These are phyloP conservation scores for Piloderma croceum DNA, from an alignment of 768 basidiomycete genomes.

Conservation along the genomic window DNA sequence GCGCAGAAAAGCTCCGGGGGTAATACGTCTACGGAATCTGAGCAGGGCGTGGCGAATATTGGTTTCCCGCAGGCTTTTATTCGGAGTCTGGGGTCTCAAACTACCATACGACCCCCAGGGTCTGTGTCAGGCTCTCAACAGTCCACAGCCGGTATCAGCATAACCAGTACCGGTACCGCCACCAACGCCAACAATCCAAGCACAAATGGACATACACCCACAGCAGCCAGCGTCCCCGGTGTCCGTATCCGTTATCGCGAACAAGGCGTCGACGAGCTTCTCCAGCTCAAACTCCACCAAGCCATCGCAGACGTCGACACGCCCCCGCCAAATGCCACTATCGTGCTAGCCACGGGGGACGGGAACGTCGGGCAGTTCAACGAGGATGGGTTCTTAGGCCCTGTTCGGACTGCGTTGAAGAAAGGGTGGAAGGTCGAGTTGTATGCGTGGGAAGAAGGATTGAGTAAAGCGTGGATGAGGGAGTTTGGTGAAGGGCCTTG, in stretches of 20 bases:
- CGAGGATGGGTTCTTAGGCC: conserved; percentile 88
- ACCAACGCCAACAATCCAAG: conserved; percentile 2
- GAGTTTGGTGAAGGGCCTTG: conserved; percentile 39
- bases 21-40: conserved; percentile 27
- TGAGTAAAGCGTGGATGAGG: conserved; percentile 72
- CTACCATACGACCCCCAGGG: conserved; percentile 8
- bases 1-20: conserved; percentile 18
- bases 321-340: conserved; percentile 61
- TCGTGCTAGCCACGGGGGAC: conserved; percentile 92
- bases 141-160: conserved; percentile 12
- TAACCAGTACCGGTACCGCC: conserved; percentile 12
- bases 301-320: conserved; percentile 68
- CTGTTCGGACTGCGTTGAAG: conserved; percentile 78
- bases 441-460: conserved; percentile 84
- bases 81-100: conserved; percentile 16
- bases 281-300: conserved; percentile 90
- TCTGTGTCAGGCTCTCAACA: conserved; percentile 6
- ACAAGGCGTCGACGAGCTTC: conserved; percentile 91
- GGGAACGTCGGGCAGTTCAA: conserved; percentile 90
- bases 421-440: conserved; percentile 94
- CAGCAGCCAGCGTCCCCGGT: conserved; percentile 14
- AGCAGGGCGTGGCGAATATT: conserved; percentile 13
- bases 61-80: conserved; percentile 22
- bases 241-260: conserved; percentile 66
- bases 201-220: conserved; percentile 12